Evolutionary conservation across 768 basidiomycete genomes (phyloP), one percentile per base, ranked within the genome.

Genomic region (Amanita fuliginea): DNA sequence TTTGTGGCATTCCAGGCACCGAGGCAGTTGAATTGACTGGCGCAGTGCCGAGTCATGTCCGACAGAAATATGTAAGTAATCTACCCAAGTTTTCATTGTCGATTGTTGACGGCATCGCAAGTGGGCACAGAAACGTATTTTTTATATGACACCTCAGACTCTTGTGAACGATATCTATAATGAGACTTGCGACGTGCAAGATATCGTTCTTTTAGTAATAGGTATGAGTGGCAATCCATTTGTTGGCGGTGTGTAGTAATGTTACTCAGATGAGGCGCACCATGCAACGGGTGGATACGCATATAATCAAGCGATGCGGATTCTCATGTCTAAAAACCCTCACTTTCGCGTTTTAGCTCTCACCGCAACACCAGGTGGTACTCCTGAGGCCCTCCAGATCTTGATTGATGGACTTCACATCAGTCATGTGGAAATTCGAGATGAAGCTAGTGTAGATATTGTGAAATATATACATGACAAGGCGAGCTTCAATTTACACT

Each of bases 111-210:
- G 7, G 3, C 10, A 13, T 35, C 33, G 18, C 39, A 92, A n/a
- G 89, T 92, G 87, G 86, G 65, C 71, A 52, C 75, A 83, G 57
- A 91, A 89, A 59, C 74, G 91, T 0, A 80, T 96, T 18, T 92
- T 95, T 60, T 97, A 90, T 60, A 92, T 94, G 81, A 97, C 94
- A 0, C 92, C 94, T 0, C 96, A 98, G 61, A 97, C 95, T 0
- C 73, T 98, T 19, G 71, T 86, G 52, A 95, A 95, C 53, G 96
- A 99, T 60, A 68, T 98, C 18, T 66, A 65, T 6, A 76, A 72
- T 1, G 83, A 81, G 35, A 79, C 72, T 24, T 85, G 91, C 57
- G 88, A 98, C 58, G 74, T 81, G 0, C 63, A 70, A 28, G 85
- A 92, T 58, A 84, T 99, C 21, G 73, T 95, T 24, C 77, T 96